Conservation (phyloP, 257 asterid genomes). For the Penstemon barbatus region DNA sequence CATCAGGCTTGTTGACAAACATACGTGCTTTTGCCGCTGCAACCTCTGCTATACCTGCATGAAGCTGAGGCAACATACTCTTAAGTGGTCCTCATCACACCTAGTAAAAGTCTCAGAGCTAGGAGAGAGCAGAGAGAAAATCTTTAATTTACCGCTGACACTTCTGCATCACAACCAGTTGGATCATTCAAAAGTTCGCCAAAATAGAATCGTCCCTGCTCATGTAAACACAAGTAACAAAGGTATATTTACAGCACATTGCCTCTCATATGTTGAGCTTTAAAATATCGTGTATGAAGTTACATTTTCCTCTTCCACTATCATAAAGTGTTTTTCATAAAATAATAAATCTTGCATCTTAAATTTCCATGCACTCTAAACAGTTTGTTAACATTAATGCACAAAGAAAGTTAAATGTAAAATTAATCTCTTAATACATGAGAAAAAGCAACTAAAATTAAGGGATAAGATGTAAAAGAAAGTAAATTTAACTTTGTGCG, state of each 20-base stretch:
- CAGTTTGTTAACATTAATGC: neutral
- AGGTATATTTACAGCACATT: slow-evolving; percentile 5
- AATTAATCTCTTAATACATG: neutral
- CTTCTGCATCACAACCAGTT: slow-evolving; percentile 78
- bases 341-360: neutral
- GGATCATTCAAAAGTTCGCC: slow-evolving; percentile 68
- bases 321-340: slow-evolving; percentile 8
- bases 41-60: slow-evolving; percentile 95
- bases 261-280: slow-evolving; percentile 1
- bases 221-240: slow-evolving; percentile 17
- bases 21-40: slow-evolving; percentile 99
- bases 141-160: slow-evolving; percentile 64
- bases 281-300: slow-evolving; percentile 1
- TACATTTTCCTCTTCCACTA: slow-evolving; percentile 14
- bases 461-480: neutral
- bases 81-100: slow-evolving; percentile 30
- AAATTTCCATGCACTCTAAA: neutral
- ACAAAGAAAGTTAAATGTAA: neutral
- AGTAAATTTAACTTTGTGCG: neutral
- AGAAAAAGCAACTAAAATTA: neutral
- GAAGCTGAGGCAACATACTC: slow-evolving; percentile 68
- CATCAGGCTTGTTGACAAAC: slow-evolving; percentile 96
- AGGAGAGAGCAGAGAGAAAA: slow-evolving; percentile 23
- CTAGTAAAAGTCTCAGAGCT: slow-evolving; percentile 19
- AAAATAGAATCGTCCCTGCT: slow-evolving; percentile 96